Conservation (phyloP, 108 stramenopile genomes). For the Mediolabrus comicus region DNA sequence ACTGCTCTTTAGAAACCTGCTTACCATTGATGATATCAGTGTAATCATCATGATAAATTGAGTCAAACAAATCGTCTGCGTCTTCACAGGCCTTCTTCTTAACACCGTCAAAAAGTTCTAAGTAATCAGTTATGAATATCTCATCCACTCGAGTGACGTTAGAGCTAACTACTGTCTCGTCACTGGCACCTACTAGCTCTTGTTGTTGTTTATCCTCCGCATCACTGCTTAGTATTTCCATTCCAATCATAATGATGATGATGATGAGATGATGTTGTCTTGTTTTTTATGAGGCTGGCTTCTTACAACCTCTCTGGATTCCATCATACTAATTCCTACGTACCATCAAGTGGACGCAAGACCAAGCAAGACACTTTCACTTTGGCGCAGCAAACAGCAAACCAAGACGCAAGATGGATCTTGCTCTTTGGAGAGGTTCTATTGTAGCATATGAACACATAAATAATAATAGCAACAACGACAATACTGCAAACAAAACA, state of each 20-base stretch:
- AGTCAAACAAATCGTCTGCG: neutral
- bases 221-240: neutral
- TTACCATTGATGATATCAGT: neutral
- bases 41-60: neutral
- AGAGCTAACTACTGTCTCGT: neutral
- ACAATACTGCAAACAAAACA: neutral
- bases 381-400: no score
- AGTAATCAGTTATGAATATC: neutral
- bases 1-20: neutral
- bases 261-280: neutral
- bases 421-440: no score
- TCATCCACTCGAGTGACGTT: neutral
- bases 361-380: no score
- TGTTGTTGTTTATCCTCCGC: neutral
- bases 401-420: no score
- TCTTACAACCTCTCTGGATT: no score
- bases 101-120: neutral
- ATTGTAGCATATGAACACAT: no score
- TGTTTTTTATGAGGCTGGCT: neutral
- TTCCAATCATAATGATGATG: neutral
- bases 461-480: neutral
- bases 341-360: no score
- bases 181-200: neutral
- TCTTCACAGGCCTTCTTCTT: neutral
- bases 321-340: no score